Evolutionary conservation across 495 filamentous ascomycete species (phyloP), one percentile per base, ranked within the genome.

Genomic region (Polyplosphaeria fusca): DNA sequence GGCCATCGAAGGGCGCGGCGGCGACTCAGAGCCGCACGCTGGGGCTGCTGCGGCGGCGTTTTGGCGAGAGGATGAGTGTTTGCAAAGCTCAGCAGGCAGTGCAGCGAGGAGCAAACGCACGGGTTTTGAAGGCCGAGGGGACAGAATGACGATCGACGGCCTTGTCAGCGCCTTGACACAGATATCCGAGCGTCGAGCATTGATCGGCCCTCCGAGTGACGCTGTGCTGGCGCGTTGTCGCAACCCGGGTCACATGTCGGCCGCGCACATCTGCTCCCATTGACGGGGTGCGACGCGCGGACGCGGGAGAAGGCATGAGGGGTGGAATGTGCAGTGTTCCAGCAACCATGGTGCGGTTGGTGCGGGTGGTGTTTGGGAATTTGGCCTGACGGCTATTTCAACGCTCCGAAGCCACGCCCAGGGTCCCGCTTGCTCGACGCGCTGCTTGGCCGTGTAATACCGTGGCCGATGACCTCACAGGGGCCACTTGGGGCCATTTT

Each of bases 351-450:
- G 2, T n/a, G n/a, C n/a, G n/a, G n/a, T 38, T 52, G 47, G 55
- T 32, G 48, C 56, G 27, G 48, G 28, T 60, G 56, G 56, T 47
- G 56, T 46, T 60, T 58, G 30, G 30, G n/a, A 35, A 7, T 35
- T n/a, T 52, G 55, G 48, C 40, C 43, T 23, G 22, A 32, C 48
- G 56, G 47, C 23, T 47, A 42, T 53, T 54, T 46, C 47, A 41
- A 60, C 9, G 25, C 47, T 22, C 45, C 24, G 16, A 28, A 14
- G 9, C 39, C 5, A 12, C 11, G 11, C 39, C 11, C 9, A 5
- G 7, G 43, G 22, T 4, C 7, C 18, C 23, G 5, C 43, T 18
- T 46, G 43, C 16, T 9, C 16, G 18, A 46, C 9, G 5, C 18
- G 47, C 27, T 18, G 47, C 18, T 11, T 18, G 13, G 2, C 39